A percentile compares a stretch with the other conserved stretches of the same genome.
phyloP scores from a whole-genome alignment of 2,329 filamentous ascomycete species.

The Sphaerulina musiva region DNA sequence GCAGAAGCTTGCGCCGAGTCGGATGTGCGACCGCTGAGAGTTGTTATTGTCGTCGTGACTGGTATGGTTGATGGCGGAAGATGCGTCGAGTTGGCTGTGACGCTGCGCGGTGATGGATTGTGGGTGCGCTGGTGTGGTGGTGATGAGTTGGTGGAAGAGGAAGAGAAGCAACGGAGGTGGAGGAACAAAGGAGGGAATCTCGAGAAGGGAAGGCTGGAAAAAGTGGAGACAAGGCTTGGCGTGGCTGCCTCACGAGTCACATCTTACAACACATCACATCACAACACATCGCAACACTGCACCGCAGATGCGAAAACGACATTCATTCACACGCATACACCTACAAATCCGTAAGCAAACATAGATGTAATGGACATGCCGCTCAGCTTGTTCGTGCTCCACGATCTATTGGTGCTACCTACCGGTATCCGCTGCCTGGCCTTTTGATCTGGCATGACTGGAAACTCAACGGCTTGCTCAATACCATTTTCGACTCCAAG shows the following conservation, averaged over 20 bases:
- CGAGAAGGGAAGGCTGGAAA: not conserved
- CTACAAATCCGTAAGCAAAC: too few relatives aligned
- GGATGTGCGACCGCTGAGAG: conserved; percentile 1
- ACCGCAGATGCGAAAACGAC: not conserved
- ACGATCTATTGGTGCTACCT: too few relatives aligned
- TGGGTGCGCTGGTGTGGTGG: conserved; percentile 1
- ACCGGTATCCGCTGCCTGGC: too few relatives aligned
- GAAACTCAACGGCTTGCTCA: too few relatives aligned
- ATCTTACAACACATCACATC: not conserved
- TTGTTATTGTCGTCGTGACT: not conserved
- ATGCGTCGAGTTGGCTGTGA: conserved; percentile 8
- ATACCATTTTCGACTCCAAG: too few relatives aligned
- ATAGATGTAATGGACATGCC: too few relatives aligned
- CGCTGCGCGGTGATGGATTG: conserved; percentile 13
- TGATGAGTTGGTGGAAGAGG: conserved; percentile 5
- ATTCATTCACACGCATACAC: too few relatives aligned
- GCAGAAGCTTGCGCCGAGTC: conserved; percentile 11
- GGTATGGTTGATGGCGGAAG: conserved; percentile 3
- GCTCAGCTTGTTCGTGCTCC: too few relatives aligned
- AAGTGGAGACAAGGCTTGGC: not conserved
- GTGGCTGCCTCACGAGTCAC: not conserved
- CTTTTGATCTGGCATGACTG: too few relatives aligned
- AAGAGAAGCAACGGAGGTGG: conserved; percentile 1
- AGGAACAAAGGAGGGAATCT: not conserved
- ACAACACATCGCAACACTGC: not conserved